These are phyloP conservation scores for Limonomyces culmigenus DNA, from an alignment of 1,284 basidiomycete genomes.

Conservation along the genomic window DNA sequence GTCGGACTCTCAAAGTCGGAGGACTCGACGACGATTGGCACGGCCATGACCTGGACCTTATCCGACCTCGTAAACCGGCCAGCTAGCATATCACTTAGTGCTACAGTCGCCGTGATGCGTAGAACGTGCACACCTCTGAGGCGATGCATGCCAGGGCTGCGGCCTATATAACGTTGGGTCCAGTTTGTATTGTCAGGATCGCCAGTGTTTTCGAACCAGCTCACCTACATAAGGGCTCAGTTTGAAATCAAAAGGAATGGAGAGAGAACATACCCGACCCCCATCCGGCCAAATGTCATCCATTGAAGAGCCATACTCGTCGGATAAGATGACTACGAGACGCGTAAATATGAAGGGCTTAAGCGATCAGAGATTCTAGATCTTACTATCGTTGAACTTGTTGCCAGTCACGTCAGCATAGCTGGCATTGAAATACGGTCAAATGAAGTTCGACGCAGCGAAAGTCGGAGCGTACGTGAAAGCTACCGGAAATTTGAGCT, in stretches of 20 bases:
- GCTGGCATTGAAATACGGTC: no score
- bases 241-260: no score
- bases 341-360: no score
- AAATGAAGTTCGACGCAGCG: no score
- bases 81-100: slow-evolving; percentile 2
- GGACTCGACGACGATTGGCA: slow-evolving; percentile 11
- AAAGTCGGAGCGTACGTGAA: no score
- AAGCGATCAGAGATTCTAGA: neutral
- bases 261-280: neutral
- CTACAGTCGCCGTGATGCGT: neutral
- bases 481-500: slow-evolving; percentile 12
- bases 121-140: slow-evolving; percentile 2
- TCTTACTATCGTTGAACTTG: slow-evolving; percentile 13
- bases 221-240: neutral
- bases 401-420: slow-evolving; percentile 14
- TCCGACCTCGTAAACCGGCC: slow-evolving; percentile 10
- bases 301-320: slow-evolving; percentile 15
- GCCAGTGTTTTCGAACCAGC: slow-evolving; percentile 13
- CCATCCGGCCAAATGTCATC: slow-evolving; percentile 8
- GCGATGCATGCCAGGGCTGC: slow-evolving; percentile 13
- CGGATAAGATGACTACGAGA: slow-evolving; percentile 13
- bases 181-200: slow-evolving; percentile 7
- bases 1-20: slow-evolving; percentile 11
- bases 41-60: slow-evolving; percentile 11
- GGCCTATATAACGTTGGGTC: slow-evolving; percentile 11